phyloP scores from a whole-genome alignment of 2,329 filamentous ascomycete genomes.

The Thyridium curvatum region DNA sequence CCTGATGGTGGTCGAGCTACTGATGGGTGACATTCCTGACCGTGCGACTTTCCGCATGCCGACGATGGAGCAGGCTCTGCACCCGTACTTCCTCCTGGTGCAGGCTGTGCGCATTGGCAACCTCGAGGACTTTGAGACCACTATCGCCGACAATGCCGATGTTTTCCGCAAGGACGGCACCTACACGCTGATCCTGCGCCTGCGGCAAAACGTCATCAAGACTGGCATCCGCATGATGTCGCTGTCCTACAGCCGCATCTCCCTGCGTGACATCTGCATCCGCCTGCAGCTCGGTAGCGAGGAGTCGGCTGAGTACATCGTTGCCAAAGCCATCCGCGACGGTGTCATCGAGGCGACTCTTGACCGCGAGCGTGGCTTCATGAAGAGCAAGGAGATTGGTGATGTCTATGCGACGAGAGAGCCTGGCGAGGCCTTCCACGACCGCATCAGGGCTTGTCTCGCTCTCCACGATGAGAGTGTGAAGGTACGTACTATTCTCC shows the following conservation, averaged over 20 bases:
- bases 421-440: constrained; percentile 95
- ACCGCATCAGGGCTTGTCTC: constrained; percentile 87
- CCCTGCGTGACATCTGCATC: constrained; percentile 93
- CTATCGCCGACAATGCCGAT: constrained; percentile 73
- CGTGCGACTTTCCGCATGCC: constrained; percentile 89
- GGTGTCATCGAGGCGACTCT: constrained; percentile 94
- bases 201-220: constrained; percentile 98
- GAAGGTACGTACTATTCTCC: constrained; percentile 58
- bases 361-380: constrained; percentile 90
- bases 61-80: constrained; percentile 76
- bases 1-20: constrained; percentile 88
- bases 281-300: constrained; percentile 89
- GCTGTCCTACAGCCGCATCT: constrained; percentile 94
- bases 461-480: constrained; percentile 95
- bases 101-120: constrained; percentile 96
- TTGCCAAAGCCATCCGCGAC: constrained; percentile 95
- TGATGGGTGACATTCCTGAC: constrained; percentile 98
- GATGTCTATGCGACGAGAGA: constrained; percentile 96
- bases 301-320: constrained; percentile 98
- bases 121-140: constrained; percentile 84
- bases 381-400: constrained; percentile 96
- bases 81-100: constrained; percentile 90
- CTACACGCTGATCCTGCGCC: constrained; percentile 88
- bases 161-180: constrained; percentile 91
- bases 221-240: constrained; percentile 99